phyloP scores from a whole-genome alignment of 371 early-diverging fungal genomes.

The Gilbertella persicaria region DNA sequence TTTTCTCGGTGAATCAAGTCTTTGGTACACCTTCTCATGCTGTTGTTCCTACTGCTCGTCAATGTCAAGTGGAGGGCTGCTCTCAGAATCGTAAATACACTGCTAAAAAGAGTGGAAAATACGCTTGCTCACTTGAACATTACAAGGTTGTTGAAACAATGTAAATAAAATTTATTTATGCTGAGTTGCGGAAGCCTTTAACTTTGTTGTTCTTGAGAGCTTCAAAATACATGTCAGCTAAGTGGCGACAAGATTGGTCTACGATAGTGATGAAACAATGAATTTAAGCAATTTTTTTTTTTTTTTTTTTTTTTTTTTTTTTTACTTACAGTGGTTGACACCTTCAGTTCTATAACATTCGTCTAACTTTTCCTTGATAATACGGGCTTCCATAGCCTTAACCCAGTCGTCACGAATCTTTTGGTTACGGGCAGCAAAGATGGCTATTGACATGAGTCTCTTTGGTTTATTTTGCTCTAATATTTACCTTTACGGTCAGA shows the following conservation, averaged over 20 bases:
- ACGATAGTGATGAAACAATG: background rate
- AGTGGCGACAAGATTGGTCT: conserved; percentile 52
- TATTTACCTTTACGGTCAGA: conserved; percentile 53
- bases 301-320: too few species aligned
- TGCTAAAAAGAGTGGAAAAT: conserved; percentile 38
- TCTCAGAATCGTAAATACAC: conserved; percentile 39
- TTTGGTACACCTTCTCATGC: conserved; percentile 21
- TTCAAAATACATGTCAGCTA: conserved; percentile 49
- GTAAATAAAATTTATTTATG: conserved; percentile 4
- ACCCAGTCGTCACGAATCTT: conserved; percentile 84
- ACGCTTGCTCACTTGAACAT: conserved; percentile 48
- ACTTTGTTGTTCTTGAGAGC: conserved; percentile 50
- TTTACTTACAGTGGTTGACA: conserved; percentile 82
- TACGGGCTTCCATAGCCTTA: conserved; percentile 79
- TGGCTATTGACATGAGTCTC: conserved; percentile 41
- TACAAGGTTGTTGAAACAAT: conserved; percentile 35
- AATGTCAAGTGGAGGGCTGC: conserved; percentile 40
- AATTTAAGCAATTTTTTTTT: too few species aligned
- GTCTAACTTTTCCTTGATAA: conserved; percentile 72
- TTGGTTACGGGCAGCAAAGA: conserved; percentile 74
- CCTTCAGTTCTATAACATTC: conserved; percentile 83
- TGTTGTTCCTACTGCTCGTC: background rate
- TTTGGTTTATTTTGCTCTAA: background rate
- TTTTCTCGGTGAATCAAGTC: conserved; percentile 27
- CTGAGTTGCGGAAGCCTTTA: conserved; percentile 45